phyloP scores from a whole-genome alignment of 1,284 basidiomycete species.

The Tausonia pullulans region DNA sequence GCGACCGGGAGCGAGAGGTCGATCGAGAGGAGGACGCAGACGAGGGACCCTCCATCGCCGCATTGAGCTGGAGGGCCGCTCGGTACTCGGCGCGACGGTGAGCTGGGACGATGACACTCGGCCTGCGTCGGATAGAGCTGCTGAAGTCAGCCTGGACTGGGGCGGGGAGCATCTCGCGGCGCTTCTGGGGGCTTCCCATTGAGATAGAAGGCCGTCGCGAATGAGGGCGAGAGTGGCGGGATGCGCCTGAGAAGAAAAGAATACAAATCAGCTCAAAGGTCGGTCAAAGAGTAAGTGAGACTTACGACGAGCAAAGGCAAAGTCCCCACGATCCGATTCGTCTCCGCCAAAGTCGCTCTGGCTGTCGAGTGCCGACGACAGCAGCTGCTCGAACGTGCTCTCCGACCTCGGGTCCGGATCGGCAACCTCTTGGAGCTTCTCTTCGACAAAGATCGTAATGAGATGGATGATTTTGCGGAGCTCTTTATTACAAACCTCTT shows the following conservation, averaged over 20 bases:
- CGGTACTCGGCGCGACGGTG: too few species aligned
- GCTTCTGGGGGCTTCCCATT: slow-evolving; percentile 5
- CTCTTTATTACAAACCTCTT: slow-evolving; percentile 91
- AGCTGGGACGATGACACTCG: too few species aligned
- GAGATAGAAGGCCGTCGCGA: slow-evolving; percentile 19
- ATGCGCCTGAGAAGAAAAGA: background rate
- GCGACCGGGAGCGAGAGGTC: slow-evolving; percentile 88
- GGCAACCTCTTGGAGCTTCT: slow-evolving; percentile 62
- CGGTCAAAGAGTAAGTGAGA: background rate
- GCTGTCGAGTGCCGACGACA: slow-evolving; percentile 27
- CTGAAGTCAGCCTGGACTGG: slow-evolving; percentile 21
- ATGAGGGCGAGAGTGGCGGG: slow-evolving; percentile 1
- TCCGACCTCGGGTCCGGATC: slow-evolving; percentile 46
- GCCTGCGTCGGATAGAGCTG: slow-evolving; percentile 16
- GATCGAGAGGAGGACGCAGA: slow-evolving; percentile 84
- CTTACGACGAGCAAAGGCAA: background rate
- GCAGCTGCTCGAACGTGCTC: slow-evolving; percentile 27
- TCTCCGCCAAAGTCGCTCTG: slow-evolving; percentile 26
- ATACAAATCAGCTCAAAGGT: background rate
- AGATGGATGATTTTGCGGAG: slow-evolving; percentile 81
- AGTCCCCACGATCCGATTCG: slow-evolving; percentile 17
- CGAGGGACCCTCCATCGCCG: slow-evolving; percentile 52
- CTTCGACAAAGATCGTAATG: slow-evolving; percentile 89
- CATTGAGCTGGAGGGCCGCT: slow-evolving; percentile 62
- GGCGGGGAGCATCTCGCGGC: slow-evolving; percentile 6